phyloP scores from a whole-genome alignment of 352 stramenopile species.

The Aphanomyces invadans region DNA sequence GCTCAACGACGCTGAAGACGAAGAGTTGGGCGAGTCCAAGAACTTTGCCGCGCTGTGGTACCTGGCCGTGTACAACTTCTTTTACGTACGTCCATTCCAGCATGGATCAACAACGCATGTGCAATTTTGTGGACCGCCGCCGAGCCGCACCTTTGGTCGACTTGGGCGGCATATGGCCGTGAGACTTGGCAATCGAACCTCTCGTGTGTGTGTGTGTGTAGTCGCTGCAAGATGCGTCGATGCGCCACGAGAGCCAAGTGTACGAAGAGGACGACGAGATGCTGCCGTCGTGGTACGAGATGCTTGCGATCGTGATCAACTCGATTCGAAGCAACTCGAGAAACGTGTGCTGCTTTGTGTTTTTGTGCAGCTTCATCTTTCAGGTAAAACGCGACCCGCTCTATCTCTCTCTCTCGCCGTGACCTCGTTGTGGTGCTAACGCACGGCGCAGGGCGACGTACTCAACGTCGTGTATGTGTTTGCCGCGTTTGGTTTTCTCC shows the following conservation, averaged over 20 bases:
- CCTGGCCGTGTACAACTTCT: slow-evolving; percentile 50
- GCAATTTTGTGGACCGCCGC: not conserved
- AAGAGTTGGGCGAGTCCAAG: slow-evolving; percentile 52
- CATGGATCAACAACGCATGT: not conserved
- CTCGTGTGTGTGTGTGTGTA: not conserved
- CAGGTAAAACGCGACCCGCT: too few species aligned
- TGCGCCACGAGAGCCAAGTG: slow-evolving; percentile 51
- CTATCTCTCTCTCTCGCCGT: too few species aligned
- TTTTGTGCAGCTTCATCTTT: slow-evolving; percentile 62
- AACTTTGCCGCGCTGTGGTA: slow-evolving; percentile 40
- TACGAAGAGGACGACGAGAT: slow-evolving; percentile 66
- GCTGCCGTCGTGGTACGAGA: slow-evolving; percentile 34
- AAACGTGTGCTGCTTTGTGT: slow-evolving; percentile 46
- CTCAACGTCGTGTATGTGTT: slow-evolving; percentile 76
- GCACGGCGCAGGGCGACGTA: slow-evolving; percentile 51
- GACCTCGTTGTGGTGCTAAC: not conserved
- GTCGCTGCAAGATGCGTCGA: slow-evolving; percentile 57
- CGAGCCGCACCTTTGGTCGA: too few species aligned
- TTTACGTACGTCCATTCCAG: slow-evolving; percentile 34
- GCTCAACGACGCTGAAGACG: slow-evolving; percentile 67
- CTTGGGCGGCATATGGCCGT: too few species aligned
- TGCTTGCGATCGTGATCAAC: slow-evolving; percentile 57
- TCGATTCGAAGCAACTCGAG: slow-evolving; percentile 56
- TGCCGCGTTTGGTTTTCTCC: slow-evolving; percentile 58
- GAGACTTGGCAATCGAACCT: too few species aligned